phyloP scores from a whole-genome alignment of 2,329 filamentous ascomycete genomes.

The Colletotrichum salicis region DNA sequence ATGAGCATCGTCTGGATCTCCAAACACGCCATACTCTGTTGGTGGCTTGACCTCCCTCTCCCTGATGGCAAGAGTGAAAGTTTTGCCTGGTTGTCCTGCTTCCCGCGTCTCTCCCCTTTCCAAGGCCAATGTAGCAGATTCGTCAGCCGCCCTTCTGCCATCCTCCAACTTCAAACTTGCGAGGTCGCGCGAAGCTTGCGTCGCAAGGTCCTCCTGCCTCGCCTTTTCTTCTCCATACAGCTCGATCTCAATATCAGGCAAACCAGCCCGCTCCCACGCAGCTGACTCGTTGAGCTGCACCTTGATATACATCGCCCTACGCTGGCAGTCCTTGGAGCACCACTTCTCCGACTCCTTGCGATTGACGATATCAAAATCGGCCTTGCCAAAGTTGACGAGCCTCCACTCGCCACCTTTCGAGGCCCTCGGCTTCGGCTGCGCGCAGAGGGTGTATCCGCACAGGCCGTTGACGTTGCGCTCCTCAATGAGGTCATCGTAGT shows the following conservation, averaged over 20 bases:
- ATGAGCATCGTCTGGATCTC: conserved; percentile 50
- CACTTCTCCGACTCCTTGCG: conserved; percentile 82
- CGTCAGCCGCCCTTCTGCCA: conserved; percentile 51
- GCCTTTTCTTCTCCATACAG: conserved; percentile 74
- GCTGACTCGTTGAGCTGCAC: conserved; percentile 88
- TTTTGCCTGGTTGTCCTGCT: conserved; percentile 38
- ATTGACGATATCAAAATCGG: conserved; percentile 74
- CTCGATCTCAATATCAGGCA: conserved; percentile 66
- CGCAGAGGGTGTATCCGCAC: conserved; percentile 88
- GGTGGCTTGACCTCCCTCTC: conserved; percentile 59
- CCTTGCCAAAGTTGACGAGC: conserved; percentile 64
- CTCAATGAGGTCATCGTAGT: conserved; percentile 88
- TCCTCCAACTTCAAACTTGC: conserved; percentile 57
- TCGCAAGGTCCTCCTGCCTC: conserved; percentile 53
- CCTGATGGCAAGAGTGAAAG: conserved; percentile 59
- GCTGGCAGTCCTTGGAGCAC: conserved; percentile 84
- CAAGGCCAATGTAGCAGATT: conserved; percentile 58
- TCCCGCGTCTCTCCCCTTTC: conserved; percentile 55
- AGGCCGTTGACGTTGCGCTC: conserved; percentile 86
- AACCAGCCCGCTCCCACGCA: conserved; percentile 81
- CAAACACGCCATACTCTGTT: conserved; percentile 38
- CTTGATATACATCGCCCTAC: conserved; percentile 84
- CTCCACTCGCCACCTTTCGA: conserved; percentile 73
- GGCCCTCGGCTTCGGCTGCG: conserved; percentile 67
- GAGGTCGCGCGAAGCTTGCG: conserved; percentile 49